Evolutionary conservation across 345 rosid species (phyloP).

Genomic region (Hibiscus trionum): DNA sequence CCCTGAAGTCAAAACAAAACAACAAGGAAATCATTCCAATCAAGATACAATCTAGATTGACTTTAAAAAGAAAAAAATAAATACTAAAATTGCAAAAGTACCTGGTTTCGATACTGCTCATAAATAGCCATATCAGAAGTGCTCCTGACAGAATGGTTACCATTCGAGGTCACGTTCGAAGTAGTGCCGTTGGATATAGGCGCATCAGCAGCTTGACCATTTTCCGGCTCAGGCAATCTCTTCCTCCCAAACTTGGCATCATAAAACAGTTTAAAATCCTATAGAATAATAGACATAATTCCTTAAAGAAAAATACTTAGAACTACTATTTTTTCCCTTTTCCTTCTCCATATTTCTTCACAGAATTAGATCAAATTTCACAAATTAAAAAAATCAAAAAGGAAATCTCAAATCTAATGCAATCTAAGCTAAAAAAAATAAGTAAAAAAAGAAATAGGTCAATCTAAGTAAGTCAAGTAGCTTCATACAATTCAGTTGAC

Average conservation of each 20-base stretch:
- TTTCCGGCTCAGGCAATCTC: constrained; percentile 37
- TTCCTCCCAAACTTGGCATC: constrained; percentile 94
- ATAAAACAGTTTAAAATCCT: constrained; percentile 77
- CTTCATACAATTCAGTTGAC: not conserved
- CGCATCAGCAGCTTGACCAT: constrained; percentile 14
- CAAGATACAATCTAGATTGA: not conserved
- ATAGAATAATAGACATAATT: constrained; percentile 26
- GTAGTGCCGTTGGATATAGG: constrained; percentile 22
- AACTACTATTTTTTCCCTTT: not conserved
- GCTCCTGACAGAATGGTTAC: constrained; percentile 4
- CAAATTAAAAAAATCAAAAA: not conserved
- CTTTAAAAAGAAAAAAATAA: not conserved
- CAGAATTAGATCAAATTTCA: not conserved
- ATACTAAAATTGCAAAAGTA: constrained; percentile 6
- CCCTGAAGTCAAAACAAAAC: constrained; percentile 29
- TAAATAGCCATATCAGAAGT: constrained; percentile 55
- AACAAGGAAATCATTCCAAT: not conserved
- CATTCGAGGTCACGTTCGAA: too few species aligned
- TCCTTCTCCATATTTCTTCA: not conserved
- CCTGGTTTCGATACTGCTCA: constrained; percentile 71
- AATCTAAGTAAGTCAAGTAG: not conserved
- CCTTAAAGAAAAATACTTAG: constrained; percentile 34
- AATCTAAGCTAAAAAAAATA: not conserved
- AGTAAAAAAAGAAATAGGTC: not conserved
- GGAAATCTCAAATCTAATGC: not conserved